Conservation (phyloP, 306 rosid genomes). For the Quercus robur region DNA sequence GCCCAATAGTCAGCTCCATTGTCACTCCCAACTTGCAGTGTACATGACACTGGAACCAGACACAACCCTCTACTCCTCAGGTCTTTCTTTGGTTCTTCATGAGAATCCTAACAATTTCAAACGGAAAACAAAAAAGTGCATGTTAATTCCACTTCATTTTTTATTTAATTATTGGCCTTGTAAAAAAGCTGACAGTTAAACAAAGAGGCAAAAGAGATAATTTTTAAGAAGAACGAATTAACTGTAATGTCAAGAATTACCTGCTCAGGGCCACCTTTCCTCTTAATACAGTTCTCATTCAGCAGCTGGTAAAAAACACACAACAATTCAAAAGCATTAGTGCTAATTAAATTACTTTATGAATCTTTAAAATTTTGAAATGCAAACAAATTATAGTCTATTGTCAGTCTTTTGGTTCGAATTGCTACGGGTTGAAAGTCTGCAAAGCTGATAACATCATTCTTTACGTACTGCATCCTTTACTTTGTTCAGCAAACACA, state of each 20-base stretch:
- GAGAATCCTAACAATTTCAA: constrained; percentile 38
- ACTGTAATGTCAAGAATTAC: constrained; percentile 18
- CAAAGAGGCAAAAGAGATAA: not conserved
- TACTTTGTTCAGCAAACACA: constrained; percentile 15
- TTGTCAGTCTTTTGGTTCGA: not conserved
- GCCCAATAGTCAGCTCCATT: constrained; percentile 99
- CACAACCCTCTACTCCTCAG: constrained; percentile 94
- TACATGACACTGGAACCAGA: constrained; percentile 96
- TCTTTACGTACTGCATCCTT: constrained; percentile 13
- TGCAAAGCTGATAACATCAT: constrained; percentile 29
- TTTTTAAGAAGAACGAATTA: not conserved
- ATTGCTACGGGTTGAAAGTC: constrained; percentile 13
- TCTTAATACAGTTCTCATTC: constrained; percentile 77
- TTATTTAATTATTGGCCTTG: not conserved
- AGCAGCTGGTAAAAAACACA: constrained; percentile 43
- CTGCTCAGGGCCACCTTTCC: constrained; percentile 56
- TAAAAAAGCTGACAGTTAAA: not conserved
- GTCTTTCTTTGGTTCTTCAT: constrained; percentile 69
- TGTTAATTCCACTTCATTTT: not conserved
- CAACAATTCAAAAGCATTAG: not conserved
- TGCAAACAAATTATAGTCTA: not conserved
- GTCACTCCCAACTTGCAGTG: constrained; percentile 89
- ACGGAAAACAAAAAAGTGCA: not conserved
- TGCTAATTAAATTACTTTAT: not conserved
- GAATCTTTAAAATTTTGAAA: not conserved